A percentile compares a stretch with the other conserved stretches of the same genome.
Conservation (phyloP, 2,329 filamentous ascomycete species). For the Keithomyces neogunnii region DNA sequence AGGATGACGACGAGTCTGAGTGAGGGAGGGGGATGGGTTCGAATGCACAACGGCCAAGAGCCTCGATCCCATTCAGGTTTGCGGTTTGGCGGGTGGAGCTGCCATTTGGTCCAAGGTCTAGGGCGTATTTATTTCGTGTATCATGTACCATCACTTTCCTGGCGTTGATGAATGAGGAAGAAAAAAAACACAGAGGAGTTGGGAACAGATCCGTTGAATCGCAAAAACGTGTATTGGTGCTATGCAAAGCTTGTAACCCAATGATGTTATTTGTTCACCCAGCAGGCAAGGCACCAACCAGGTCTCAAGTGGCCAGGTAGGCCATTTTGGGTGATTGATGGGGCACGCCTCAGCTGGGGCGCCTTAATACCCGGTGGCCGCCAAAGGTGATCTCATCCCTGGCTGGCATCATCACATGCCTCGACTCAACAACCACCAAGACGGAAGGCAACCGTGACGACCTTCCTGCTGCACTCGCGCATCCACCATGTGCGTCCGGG, state of each 20-base stretch:
- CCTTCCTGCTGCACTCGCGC: background rate
- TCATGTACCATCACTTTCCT: background rate
- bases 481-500: background rate
- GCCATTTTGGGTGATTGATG: no score
- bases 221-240: background rate
- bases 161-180: background rate
- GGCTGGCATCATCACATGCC: slow-evolving; percentile 4
- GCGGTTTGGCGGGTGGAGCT: background rate
- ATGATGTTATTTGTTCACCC: no score
- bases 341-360: no score
- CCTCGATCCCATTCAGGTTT: background rate
- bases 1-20: slow-evolving; percentile 46
- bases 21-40: background rate
- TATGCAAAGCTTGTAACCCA: no score
- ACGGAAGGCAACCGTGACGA: background rate
- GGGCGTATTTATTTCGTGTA: background rate
- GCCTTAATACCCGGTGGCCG: no score
- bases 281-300: no score
- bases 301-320: no score
- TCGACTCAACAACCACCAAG: background rate
- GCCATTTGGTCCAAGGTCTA: background rate
- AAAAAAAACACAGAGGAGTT: background rate
- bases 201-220: background rate
- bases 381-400: background rate
- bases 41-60: background rate